These are phyloP conservation scores for Neurospora sp. DNA, from an alignment of 495 filamentous ascomycete genomes.

Conservation along the genomic window DNA sequence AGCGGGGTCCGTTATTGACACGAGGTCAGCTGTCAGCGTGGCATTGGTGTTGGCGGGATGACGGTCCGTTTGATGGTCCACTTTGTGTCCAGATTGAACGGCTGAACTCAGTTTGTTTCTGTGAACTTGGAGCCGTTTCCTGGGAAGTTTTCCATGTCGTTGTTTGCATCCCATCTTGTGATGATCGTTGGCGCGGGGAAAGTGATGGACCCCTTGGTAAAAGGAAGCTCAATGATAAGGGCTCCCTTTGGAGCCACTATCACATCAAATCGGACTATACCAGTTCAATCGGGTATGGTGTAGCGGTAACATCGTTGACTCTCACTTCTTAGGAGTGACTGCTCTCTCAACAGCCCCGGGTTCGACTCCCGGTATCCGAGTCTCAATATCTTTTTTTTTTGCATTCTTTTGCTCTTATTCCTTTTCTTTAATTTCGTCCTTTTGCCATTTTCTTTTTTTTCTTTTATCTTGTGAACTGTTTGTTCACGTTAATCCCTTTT, in stretches of 20 bases:
- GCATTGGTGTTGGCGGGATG: background rate
- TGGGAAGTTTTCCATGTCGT: background rate
- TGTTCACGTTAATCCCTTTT: too few relatives aligned
- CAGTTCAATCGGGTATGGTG: background rate
- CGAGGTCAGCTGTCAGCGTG: background rate
- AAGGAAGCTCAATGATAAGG: background rate
- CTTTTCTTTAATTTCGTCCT: background rate
- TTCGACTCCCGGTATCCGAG: background rate
- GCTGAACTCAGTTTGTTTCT: background rate
- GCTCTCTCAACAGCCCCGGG: background rate
- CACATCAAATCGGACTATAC: background rate
- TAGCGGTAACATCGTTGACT: background rate
- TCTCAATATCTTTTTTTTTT: background rate
- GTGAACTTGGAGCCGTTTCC: background rate
- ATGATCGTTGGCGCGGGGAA: background rate
- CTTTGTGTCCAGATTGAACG: background rate
- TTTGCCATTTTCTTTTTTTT: background rate
- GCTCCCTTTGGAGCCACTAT: rapidly evolving
- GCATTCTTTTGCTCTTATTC: background rate
- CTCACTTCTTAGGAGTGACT: background rate
- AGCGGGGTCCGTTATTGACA: background rate
- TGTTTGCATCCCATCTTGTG: too few relatives aligned
- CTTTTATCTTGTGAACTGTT: background rate
- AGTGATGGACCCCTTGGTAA: background rate
- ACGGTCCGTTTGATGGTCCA: background rate